phyloP scores from a whole-genome alignment of 441 rosid species.

The Jatropha multifida region DNA sequence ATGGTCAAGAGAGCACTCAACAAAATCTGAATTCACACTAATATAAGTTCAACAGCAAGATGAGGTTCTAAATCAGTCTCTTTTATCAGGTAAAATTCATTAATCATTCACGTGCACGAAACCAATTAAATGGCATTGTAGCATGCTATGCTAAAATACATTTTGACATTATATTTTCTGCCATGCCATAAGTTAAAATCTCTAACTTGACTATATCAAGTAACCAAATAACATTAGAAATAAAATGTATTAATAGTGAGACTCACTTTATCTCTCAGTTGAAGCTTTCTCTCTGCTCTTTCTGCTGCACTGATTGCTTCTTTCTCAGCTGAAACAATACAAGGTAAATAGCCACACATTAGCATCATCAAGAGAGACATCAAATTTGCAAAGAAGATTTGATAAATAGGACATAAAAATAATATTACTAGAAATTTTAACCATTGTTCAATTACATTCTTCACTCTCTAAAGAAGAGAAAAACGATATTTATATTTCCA shows the following conservation, averaged over 20 bases:
- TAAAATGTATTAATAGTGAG: neutral
- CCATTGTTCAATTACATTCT: neutral
- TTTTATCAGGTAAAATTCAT: neutral
- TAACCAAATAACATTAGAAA: too few species aligned
- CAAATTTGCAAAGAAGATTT: neutral
- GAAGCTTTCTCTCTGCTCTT: slow-evolving; percentile 83
- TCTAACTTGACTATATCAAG: too few species aligned
- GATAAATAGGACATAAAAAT: neutral
- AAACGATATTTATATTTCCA: neutral
- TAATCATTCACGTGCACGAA: neutral
- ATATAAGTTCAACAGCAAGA: neutral
- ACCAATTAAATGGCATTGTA: neutral
- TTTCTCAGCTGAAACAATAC: slow-evolving; percentile 69
- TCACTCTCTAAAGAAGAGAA: neutral
- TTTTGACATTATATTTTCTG: neutral
- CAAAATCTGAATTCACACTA: too few species aligned
- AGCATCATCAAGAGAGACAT: slow-evolving; percentile 10
- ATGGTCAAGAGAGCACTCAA: neutral
- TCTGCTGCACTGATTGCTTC: slow-evolving; percentile 88
- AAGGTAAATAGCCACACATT: slow-evolving; percentile 10
- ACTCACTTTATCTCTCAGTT: slow-evolving; percentile 81
- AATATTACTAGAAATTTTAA: neutral
- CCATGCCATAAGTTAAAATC: too few species aligned
- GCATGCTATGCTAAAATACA: neutral
- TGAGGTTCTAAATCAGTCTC: neutral